These are phyloP conservation scores for Tolypocladium tundrense DNA, from an alignment of 2,329 filamentous ascomycete genomes.

Conservation along the genomic window DNA sequence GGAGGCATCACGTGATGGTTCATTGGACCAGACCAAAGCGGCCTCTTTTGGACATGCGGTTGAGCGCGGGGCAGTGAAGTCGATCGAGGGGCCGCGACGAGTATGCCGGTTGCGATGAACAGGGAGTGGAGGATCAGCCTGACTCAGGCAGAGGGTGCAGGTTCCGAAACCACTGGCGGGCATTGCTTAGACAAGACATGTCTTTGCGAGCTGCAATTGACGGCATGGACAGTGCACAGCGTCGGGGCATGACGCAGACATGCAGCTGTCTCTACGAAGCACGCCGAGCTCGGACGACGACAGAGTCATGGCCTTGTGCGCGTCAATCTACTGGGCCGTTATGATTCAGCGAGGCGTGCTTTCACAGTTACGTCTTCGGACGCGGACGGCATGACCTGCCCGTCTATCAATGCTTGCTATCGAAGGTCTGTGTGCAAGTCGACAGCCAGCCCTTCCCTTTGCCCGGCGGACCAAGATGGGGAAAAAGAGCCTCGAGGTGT, in stretches of 20 bases:
- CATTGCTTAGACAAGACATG: neutral
- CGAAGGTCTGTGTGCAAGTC: neutral
- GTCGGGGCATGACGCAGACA: neutral
- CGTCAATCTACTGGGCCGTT: neutral
- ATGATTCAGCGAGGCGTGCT: neutral
- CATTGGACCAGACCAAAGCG: neutral
- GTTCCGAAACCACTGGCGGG: neutral
- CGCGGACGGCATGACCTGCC: conserved; percentile 1
- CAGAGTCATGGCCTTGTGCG: neutral
- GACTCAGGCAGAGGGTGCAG: neutral
- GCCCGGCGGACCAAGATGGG: no score
- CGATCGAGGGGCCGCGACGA: neutral
- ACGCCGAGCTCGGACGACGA: neutral
- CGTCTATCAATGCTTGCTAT: conserved; percentile 5
- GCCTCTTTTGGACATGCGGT: neutral
- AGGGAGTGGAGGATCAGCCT: neutral
- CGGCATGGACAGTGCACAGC: neutral
- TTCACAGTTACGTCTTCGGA: neutral
- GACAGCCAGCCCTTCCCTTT: neutral
- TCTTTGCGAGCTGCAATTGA: neutral
- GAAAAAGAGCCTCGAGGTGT: neutral
- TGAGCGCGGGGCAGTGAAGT: neutral
- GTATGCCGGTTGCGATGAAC: neutral
- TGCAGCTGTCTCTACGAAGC: neutral
- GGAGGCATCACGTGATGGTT: neutral